phyloP scores from a whole-genome alignment of 768 basidiomycete genomes.

The Suillus americanus region DNA sequence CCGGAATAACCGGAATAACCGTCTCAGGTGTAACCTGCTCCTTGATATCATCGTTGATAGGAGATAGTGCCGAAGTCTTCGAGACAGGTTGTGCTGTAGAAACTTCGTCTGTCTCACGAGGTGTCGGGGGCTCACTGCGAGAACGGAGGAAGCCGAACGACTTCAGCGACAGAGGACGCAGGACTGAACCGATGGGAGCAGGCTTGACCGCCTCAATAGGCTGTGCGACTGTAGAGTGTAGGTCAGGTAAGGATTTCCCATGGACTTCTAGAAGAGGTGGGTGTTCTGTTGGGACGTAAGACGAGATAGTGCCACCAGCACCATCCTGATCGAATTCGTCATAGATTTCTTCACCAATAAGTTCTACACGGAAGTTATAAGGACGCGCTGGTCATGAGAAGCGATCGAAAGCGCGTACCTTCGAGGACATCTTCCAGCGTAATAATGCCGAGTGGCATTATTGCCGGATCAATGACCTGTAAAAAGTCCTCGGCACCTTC shows the following conservation, averaged over 20 bases:
- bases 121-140: slow-evolving; percentile 58
- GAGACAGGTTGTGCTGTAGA: background rate
- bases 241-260: slow-evolving; percentile 16
- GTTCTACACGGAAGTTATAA: slow-evolving; percentile 46
- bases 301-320: slow-evolving; percentile 53
- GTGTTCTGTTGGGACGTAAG: slow-evolving; percentile 35
- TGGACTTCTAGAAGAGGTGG: slow-evolving; percentile 29
- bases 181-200: slow-evolving; percentile 24
- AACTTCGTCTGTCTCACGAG: slow-evolving; percentile 32
- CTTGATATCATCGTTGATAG: background rate
- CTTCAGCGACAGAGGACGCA: slow-evolving; percentile 44
- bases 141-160: slow-evolving; percentile 53
- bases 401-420: slow-evolving; percentile 41
- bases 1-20: background rate
- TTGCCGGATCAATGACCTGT: slow-evolving; percentile 75
- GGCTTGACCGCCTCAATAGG: slow-evolving; percentile 6
- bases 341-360: slow-evolving; percentile 92
- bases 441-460: slow-evolving; percentile 88
- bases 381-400: background rate
- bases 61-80: background rate
- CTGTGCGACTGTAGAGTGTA: slow-evolving; percentile 7
- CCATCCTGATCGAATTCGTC: slow-evolving; percentile 88
- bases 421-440: slow-evolving; percentile 93
- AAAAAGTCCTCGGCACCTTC: slow-evolving; percentile 82
- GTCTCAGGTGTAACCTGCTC: background rate